phyloP scores from a whole-genome alignment of 176 grass and related monocot genomes.

The Carex pumila region DNA sequence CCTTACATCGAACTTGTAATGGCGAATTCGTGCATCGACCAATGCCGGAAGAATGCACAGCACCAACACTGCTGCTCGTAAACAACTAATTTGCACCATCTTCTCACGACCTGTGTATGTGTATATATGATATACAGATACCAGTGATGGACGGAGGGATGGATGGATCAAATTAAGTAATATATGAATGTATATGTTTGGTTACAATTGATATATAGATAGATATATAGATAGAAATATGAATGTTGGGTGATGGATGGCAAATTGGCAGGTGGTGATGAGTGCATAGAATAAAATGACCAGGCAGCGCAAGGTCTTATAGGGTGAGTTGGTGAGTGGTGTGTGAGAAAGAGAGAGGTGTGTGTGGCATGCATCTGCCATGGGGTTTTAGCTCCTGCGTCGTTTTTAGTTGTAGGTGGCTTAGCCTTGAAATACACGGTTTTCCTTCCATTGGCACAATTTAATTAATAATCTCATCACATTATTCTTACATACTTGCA shows the following conservation, averaged over 20 bases:
- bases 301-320: background rate
- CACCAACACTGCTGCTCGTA: conserved; percentile 14
- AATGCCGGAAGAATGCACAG: conserved; percentile 30
- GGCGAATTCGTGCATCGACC: conserved; percentile 29
- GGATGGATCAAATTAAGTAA: background rate
- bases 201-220: background rate
- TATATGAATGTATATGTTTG: background rate
- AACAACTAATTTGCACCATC: background rate
- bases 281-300: conserved; percentile 18
- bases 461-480: conserved; percentile 13
- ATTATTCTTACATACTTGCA: conserved; percentile 8
- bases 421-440: conserved; percentile 49
- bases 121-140: background rate
- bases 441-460: conserved; percentile 27
- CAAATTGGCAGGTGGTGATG: background rate
- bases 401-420: conserved; percentile 69
- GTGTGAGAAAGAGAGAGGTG: background rate
- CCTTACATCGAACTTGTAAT: conserved; percentile 79
- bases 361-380: background rate
- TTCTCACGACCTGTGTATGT: background rate
- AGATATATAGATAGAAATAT: background rate
- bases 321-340: background rate
- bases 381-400: conserved; percentile 57
- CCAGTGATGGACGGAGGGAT: background rate
- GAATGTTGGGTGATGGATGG: background rate